phyloP scores from a whole-genome alignment of 148 eudicot genomes.

The Vaccinium vitisidaea region DNA sequence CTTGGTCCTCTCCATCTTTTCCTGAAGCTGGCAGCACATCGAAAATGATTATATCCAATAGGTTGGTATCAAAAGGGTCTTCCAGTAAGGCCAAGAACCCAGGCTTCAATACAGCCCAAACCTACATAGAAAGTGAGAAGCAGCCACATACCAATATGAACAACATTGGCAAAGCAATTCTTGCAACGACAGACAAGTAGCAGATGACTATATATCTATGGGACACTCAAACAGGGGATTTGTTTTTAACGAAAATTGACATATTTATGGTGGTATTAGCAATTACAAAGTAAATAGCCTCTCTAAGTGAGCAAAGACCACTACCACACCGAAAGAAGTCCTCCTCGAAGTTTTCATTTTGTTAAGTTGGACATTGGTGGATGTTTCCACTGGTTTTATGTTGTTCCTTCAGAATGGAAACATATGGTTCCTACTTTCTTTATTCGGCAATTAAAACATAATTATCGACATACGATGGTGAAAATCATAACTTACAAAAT shows the following conservation, averaged over 20 bases:
- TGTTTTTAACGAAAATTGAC: no score
- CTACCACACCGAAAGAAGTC: no score
- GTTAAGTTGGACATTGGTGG: background rate
- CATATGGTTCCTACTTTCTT: background rate
- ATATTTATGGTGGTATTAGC: background rate
- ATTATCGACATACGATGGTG: background rate
- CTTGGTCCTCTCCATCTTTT: constrained; percentile 64
- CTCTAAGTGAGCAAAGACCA: background rate
- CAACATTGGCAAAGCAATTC: background rate
- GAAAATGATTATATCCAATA: constrained; percentile 80
- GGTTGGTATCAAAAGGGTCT: constrained; percentile 78
- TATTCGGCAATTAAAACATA: background rate
- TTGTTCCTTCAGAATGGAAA: background rate
- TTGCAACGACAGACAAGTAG: background rate
- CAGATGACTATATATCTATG: background rate
- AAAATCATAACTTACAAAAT: background rate
- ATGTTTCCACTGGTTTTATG: no score
- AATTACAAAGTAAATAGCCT: background rate
- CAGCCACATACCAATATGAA: background rate
- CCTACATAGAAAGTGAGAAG: constrained; percentile 42
- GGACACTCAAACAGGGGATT: background rate
- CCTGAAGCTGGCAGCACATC: constrained; percentile 78
- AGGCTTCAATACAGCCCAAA: constrained; percentile 97
- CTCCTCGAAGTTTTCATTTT: background rate
- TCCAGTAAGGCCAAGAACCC: constrained; percentile 93